Evolutionary conservation across 2,329 filamentous ascomycete species (phyloP), one percentile per base, ranked within the genome.

Genomic region (Fonsecaea nubica): DNA sequence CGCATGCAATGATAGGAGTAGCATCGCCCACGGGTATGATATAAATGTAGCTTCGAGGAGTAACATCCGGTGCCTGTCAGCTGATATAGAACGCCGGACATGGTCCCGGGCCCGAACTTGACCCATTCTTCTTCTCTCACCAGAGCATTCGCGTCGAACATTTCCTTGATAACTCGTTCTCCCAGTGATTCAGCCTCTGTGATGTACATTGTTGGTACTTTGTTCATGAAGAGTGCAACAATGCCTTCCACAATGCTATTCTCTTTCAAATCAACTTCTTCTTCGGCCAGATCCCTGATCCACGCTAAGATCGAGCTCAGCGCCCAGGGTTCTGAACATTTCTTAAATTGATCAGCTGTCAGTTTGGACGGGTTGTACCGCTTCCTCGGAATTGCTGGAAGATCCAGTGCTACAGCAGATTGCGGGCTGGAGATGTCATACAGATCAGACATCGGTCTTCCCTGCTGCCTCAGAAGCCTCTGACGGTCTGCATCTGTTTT

Each of bases 131-230:
- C 95, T 38, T 97, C 94, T 13, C 90, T 89, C 4, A 96, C 83
- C 36, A 99, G 81, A 10, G 92, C 92, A 45, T 89, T 90, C 8
- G 90, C 88, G 30, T 87, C 85, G 71, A 94, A 86, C 92, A 99
- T 95, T 55, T 89, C 87, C 62, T 88, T 83, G 1, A 96, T 89
- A 0, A 97, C 91, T 48, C 87, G 88, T 65, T 87, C 86, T 68
- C 92, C 92, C 59, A 99, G 83, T 0, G 89, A 90, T 77, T 99
- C 95, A 0, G 95, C 95, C 82, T 99, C 96, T 5, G 94, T 93
- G 50, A 95, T 94, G 73, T 99, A 98, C 92, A 99, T 97, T 0
- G 93, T 99, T 0, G 95, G 93, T 0, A 99, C 93, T 78, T 97
- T 98, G 79, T 92, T 87, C 1, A 92, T 96, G 77, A 99, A 98